These are phyloP conservation scores for Spizellomyces punctatus DNA, from an alignment of 192 early-diverging fungal species.

Conservation along the genomic window DNA sequence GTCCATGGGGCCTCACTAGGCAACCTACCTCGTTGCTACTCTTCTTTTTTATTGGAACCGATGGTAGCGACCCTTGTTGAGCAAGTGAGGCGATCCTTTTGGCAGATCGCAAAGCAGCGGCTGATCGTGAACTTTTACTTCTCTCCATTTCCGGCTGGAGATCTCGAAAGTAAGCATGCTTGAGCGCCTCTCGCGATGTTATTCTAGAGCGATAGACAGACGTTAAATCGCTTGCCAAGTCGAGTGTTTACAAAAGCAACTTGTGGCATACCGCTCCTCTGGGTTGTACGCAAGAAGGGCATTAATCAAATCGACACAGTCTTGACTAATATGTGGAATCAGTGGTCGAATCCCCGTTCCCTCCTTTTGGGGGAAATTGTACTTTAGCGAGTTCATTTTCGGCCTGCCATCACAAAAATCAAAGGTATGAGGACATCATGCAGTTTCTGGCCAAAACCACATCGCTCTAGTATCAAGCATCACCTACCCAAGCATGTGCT, in stretches of 20 bases:
- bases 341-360: conserved; percentile 52
- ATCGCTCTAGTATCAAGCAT: too few species aligned
- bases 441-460: background rate
- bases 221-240: background rate
- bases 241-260: background rate
- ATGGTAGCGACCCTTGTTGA: too few species aligned
- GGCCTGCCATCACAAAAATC: conserved; percentile 25
- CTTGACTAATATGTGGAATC: conserved; percentile 44
- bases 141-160: background rate
- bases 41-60: too few species aligned
- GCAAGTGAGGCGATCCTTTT: too few species aligned
- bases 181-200: conserved; percentile 46
- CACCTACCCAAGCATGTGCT: conserved; percentile 54
- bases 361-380: conserved; percentile 55
- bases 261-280: conserved; percentile 33
- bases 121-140: too few species aligned
- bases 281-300: conserved; percentile 54
- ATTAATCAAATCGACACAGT: conserved; percentile 54
- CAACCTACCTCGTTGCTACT: too few species aligned
- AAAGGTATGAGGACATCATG: background rate
- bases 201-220: conserved; percentile 32
- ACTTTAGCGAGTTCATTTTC: conserved; percentile 44
- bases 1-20: too few species aligned
- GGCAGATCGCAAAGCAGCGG: too few species aligned
- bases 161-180: conserved; percentile 51